Evolutionary conservation across 2,329 filamentous ascomycete species (phyloP).

Genomic region (Shiraia bambusicola): DNA sequence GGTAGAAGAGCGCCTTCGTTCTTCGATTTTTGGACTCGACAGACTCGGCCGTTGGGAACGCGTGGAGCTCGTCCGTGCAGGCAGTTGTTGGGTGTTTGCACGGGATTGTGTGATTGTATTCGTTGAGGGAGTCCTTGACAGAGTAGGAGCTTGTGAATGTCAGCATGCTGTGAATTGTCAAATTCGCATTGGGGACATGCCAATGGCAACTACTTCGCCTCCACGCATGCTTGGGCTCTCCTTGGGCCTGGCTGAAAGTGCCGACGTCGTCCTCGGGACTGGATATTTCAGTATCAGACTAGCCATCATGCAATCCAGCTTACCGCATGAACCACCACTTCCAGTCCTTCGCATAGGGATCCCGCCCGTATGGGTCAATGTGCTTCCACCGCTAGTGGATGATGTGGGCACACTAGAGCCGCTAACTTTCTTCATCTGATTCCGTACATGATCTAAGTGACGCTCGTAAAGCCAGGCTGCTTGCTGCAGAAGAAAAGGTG

Average conservation of each 20-base stretch:
- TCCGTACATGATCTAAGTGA: conserved; percentile 84
- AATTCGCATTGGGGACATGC: conserved; percentile 22
- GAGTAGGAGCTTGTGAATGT: conserved; percentile 21
- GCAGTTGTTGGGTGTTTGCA: conserved; percentile 24
- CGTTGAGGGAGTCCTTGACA: conserved; percentile 53
- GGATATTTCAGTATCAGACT: conserved; percentile 3
- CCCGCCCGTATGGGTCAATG: conserved; percentile 44
- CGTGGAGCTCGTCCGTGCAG: conserved; percentile 28
- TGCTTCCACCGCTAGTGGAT: conserved; percentile 42
- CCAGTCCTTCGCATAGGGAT: conserved; percentile 54
- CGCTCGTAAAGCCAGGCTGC: conserved; percentile 91
- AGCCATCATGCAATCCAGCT: not conserved
- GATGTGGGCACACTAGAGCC: conserved; percentile 59
- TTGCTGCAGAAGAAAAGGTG: conserved; percentile 88
- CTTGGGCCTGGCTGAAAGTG: conserved; percentile 57
- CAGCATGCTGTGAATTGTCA: not conserved
- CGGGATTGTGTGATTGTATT: conserved; percentile 50
- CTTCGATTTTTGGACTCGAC: conserved; percentile 20
- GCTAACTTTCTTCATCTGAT: conserved; percentile 79
- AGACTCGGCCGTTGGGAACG: conserved; percentile 29
- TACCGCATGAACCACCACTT: conserved; percentile 48
- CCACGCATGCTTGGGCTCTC: conserved; percentile 58
- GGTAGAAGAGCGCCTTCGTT: conserved; percentile 8
- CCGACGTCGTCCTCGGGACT: conserved; percentile 52
- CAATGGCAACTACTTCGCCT: conserved; percentile 50